phyloP scores from a whole-genome alignment of 2,329 filamentous ascomycete genomes.

The Penicillium sp. region DNA sequence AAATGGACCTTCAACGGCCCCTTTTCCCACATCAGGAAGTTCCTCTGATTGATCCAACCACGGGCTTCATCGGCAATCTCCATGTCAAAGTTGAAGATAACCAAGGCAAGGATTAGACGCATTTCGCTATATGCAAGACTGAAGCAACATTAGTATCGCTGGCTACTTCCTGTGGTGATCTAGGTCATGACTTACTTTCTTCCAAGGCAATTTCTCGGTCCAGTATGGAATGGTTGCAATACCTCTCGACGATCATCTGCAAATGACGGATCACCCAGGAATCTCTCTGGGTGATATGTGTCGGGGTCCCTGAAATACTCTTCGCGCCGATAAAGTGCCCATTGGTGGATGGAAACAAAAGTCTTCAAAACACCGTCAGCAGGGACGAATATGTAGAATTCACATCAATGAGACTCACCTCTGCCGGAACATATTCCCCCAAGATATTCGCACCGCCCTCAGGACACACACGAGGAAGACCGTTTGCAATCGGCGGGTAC shows the following conservation, averaged over 20 bases:
- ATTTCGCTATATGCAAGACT: slow-evolving; percentile 47
- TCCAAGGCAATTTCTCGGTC: slow-evolving; percentile 46
- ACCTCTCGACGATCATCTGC: slow-evolving; percentile 37
- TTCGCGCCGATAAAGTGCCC: slow-evolving; percentile 39
- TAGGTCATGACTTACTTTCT: slow-evolving; percentile 36
- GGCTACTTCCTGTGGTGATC: too few species aligned
- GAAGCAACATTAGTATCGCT: neutral
- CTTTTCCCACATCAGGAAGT: slow-evolving; percentile 39
- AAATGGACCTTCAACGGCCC: slow-evolving; percentile 31
- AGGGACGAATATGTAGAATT: neutral
- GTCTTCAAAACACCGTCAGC: slow-evolving; percentile 26
- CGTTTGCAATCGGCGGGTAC: slow-evolving; percentile 30
- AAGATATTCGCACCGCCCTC: slow-evolving; percentile 15
- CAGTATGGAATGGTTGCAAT: slow-evolving; percentile 44
- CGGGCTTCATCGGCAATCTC: slow-evolving; percentile 31
- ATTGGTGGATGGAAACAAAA: slow-evolving; percentile 39
- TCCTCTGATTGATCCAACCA: slow-evolving; percentile 36
- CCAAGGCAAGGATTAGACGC: slow-evolving; percentile 41
- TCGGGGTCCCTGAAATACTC: slow-evolving; percentile 41
- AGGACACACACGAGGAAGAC: slow-evolving; percentile 17
- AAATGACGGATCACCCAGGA: slow-evolving; percentile 26
- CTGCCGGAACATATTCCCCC: slow-evolving; percentile 19
- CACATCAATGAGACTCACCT: slow-evolving; percentile 6
- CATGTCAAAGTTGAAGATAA: slow-evolving; percentile 46
- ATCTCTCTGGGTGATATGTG: slow-evolving; percentile 43